Evolutionary conservation across 805 yeast genomes (phyloP).

Genomic region (Candida insectalens): DNA sequence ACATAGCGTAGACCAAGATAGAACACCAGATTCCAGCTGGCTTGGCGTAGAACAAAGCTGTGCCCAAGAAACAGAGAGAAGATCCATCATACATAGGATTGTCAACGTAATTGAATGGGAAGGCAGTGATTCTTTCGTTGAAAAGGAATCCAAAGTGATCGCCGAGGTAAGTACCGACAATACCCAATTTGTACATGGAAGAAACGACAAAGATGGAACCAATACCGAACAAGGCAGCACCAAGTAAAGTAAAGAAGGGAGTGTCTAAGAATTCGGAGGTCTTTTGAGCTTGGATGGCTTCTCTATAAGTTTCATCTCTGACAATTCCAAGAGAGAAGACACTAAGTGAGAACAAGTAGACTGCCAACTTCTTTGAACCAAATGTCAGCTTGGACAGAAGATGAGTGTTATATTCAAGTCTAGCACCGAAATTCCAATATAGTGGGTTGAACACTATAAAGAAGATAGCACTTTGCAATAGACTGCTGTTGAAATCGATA

Average conservation of each 20-base stretch:
- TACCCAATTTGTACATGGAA: constrained; percentile 88
- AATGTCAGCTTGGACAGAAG: constrained; percentile 66
- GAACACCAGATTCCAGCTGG: constrained; percentile 81
- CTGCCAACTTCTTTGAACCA: constrained; percentile 60
- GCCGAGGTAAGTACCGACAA: constrained; percentile 94
- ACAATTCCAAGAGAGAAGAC: constrained; percentile 80
- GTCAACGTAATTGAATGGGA: constrained; percentile 85
- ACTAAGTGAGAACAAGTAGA: constrained; percentile 73
- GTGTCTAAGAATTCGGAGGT: constrained; percentile 44
- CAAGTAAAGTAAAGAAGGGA: constrained; percentile 29
- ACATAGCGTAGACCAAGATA: constrained; percentile 69
- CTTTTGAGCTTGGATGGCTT: constrained; percentile 66
- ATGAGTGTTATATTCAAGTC: constrained; percentile 73
- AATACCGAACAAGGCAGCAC: constrained; percentile 41
- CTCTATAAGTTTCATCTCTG: constrained; percentile 68
- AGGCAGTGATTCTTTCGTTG: constrained; percentile 80
- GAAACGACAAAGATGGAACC: constrained; percentile 77
- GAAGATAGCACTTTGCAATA: constrained; percentile 35
- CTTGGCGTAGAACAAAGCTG: constrained; percentile 79
- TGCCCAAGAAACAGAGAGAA: constrained; percentile 79
- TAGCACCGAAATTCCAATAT: constrained; percentile 91
- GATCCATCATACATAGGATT: constrained; percentile 98
- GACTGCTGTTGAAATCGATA: constrained; percentile 14
- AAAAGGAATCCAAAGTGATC: constrained; percentile 95
- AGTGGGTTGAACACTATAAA: constrained; percentile 86